phyloP scores from a whole-genome alignment of 805 yeast genomes.

The Ogataea ramenticola region DNA sequence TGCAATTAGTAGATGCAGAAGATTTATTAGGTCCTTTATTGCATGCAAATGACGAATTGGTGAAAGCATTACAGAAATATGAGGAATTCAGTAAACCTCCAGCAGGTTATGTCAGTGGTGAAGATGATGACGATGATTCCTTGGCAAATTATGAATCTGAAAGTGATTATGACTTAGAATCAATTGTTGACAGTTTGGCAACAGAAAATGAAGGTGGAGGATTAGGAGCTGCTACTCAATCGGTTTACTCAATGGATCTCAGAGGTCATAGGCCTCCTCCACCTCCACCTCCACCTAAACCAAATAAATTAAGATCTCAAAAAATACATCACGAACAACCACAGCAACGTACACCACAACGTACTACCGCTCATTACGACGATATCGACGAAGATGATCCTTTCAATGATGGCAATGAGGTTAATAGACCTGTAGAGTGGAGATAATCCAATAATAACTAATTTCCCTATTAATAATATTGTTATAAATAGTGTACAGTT shows the following conservation, averaged over 20 bases:
- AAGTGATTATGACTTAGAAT: constrained; percentile 3
- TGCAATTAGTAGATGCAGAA: constrained; percentile 79
- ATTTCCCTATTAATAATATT: too few relatives aligned
- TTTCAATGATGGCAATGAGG: constrained; percentile 26
- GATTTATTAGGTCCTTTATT: constrained; percentile 83
- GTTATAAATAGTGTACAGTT: too few relatives aligned
- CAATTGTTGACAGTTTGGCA: background rate
- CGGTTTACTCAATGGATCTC: background rate
- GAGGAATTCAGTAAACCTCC: constrained; percentile 47
- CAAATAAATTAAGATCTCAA: background rate
- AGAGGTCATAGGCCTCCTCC: constrained; percentile 16
- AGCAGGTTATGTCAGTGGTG: constrained; percentile 37
- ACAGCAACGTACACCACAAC: too few relatives aligned
- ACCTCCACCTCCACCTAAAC: constrained; percentile 20
- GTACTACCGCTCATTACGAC: background rate
- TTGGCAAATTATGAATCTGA: constrained; percentile 31
- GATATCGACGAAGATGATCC: constrained; percentile 20
- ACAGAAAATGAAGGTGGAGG: background rate
- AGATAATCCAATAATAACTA: constrained; percentile 5
- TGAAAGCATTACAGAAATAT: constrained; percentile 59
- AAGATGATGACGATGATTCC: constrained; percentile 31
- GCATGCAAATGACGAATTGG: constrained; percentile 86
- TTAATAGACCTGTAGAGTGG: constrained; percentile 21
- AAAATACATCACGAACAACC: background rate
- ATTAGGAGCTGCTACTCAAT: background rate